Conservation (phyloP, 441 rosid genomes). For the Populus tomentosa region DNA sequence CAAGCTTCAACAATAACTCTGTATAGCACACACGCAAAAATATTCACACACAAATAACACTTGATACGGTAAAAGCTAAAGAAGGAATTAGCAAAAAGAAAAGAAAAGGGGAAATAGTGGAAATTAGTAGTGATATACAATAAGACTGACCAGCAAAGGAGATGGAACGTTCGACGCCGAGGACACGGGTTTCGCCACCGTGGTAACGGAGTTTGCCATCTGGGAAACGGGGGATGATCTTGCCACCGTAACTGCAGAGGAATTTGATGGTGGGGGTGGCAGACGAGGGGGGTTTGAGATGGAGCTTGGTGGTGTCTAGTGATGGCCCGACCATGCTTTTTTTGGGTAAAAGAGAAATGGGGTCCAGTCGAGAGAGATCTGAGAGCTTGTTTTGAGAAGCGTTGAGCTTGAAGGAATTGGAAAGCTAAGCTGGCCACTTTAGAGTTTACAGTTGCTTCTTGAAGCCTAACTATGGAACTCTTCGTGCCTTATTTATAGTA, state of each 20-base stretch:
- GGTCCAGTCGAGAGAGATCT: not conserved
- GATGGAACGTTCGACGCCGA: conserved; percentile 68
- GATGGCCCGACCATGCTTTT: not conserved
- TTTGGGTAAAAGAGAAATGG: not conserved
- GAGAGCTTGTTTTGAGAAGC: not conserved
- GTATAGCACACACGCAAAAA: conserved; percentile 23
- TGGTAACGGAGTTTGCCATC: conserved; percentile 80
- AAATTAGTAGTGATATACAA: not conserved
- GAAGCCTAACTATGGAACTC: not conserved
- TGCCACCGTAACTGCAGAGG: not conserved
- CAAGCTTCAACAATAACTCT: conserved; percentile 65
- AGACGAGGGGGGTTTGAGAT: not conserved
- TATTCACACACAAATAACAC: not conserved
- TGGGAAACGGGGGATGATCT: conserved; percentile 60
- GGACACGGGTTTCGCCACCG: conserved; percentile 84
- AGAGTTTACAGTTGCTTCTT: not conserved
- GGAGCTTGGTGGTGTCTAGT: not conserved
- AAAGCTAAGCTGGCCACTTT: not conserved
- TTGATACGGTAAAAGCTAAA: not conserved
- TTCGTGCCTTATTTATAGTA: not conserved
- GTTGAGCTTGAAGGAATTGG: not conserved
- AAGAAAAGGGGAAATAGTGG: not conserved
- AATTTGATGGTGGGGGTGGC: not conserved
- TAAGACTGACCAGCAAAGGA: conserved; percentile 55
- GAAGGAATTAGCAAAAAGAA: not conserved